phyloP scores from a whole-genome alignment of 192 early-diverging fungal genomes.

The Entomortierella chlamydospora region DNA sequence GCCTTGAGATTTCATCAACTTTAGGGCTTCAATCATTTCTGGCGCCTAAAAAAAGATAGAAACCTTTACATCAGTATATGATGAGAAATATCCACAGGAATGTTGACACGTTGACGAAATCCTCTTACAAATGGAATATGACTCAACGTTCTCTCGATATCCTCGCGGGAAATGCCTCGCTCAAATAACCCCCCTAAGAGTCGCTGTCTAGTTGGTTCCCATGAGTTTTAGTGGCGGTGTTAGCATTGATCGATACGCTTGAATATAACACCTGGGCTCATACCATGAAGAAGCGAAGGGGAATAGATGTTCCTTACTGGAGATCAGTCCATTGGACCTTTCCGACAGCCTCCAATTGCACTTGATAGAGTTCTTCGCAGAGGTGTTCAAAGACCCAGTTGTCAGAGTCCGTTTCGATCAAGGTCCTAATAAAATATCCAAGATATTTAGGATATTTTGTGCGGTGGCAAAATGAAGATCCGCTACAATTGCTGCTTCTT shows the following conservation, averaged over 20 bases:
- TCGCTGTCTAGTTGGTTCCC: slow-evolving; percentile 6
- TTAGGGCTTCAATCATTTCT: slow-evolving; percentile 60
- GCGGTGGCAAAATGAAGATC: no score
- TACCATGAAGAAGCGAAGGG: no score
- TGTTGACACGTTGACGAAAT: background rate
- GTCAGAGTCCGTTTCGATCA: slow-evolving; percentile 73
- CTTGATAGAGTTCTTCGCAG: slow-evolving; percentile 43
- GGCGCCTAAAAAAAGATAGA: slow-evolving; percentile 40
- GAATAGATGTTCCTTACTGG: slow-evolving; percentile 53
- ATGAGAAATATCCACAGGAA: background rate
- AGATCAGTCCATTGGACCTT: slow-evolving; percentile 71
- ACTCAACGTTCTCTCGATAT: slow-evolving; percentile 23
- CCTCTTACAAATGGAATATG: slow-evolving; percentile 35
- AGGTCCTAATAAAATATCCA: slow-evolving; percentile 46
- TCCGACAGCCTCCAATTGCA: slow-evolving; percentile 27
- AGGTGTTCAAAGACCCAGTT: slow-evolving; percentile 58
- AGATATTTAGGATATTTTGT: background rate
- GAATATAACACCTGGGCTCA: no score
- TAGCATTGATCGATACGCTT: background rate
- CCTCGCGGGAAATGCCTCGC: slow-evolving; percentile 16
- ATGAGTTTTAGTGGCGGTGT: background rate
- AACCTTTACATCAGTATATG: background rate
- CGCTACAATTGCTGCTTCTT: no score
- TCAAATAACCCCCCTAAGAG: slow-evolving; percentile 25
- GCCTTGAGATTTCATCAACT: slow-evolving; percentile 55